Percentiles rank a stretch among this genome's conserved stretches.
Evolutionary conservation across 2,329 filamentous ascomycete species (phyloP).

Genomic region (Aureobasidium leucospermi): DNA sequence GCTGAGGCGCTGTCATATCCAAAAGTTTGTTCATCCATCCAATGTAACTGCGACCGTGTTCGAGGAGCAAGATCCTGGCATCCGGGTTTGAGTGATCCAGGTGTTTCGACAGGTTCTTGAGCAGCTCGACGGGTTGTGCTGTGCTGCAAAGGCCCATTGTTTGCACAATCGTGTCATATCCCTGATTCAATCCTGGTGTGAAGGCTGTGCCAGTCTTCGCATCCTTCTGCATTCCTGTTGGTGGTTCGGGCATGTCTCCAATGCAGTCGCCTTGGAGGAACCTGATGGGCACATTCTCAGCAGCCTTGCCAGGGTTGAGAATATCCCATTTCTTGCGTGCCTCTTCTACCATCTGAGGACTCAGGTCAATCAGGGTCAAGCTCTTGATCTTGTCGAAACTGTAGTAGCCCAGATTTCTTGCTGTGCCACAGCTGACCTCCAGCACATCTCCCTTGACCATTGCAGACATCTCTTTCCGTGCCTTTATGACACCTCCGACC

Average conservation of each 20-base stretch:
- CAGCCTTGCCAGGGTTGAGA: conserved; percentile 23
- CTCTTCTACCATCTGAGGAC: conserved; percentile 40
- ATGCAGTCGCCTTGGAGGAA: conserved; percentile 40
- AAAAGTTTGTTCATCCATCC: conserved; percentile 42
- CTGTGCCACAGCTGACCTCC: conserved; percentile 43
- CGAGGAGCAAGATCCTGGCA: conserved; percentile 40
- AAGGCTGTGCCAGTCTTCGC: conserved; percentile 1
- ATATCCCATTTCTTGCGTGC: conserved; percentile 43
- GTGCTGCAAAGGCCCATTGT: conserved; percentile 47
- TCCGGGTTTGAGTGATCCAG: conserved; percentile 35
- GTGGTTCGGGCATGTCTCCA: conserved; percentile 36
- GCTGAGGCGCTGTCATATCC: conserved; percentile 39
- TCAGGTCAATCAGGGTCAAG: conserved; percentile 41
- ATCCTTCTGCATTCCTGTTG: conserved; percentile 15
- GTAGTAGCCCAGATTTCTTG: conserved; percentile 42
- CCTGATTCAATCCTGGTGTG: conserved; percentile 22
- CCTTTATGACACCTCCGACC: conserved; percentile 33
- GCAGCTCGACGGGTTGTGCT: conserved; percentile 35
- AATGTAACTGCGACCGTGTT: conserved; percentile 43
- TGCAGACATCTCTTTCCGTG: conserved; percentile 33
- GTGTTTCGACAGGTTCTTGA: conserved; percentile 36
- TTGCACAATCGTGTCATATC: conserved; percentile 44
- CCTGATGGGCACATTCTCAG: conserved; percentile 18
- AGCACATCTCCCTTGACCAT: conserved; percentile 40
- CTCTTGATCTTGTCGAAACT: conserved; percentile 29